These are phyloP conservation scores for Calonectria pauciramosa DNA, from an alignment of 2,329 filamentous ascomycete genomes.

Conservation along the genomic window DNA sequence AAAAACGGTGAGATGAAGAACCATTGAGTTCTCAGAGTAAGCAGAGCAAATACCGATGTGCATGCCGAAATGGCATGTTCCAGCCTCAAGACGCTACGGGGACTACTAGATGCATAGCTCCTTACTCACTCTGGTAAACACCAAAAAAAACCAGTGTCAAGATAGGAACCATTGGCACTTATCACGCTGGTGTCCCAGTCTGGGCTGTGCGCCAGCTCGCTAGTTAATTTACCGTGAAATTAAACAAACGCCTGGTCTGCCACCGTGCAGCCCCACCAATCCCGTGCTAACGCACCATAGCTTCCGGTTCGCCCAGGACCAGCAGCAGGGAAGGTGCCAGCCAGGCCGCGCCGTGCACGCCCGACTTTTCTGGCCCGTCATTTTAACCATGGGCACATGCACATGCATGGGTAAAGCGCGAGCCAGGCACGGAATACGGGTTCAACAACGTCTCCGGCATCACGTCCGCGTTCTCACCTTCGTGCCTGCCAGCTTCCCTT, in stretches of 20 bases:
- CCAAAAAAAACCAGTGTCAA: too few relatives aligned
- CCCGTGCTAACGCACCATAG: neutral
- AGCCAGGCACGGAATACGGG: neutral
- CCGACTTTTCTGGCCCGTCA: constrained; percentile 5
- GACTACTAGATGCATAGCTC: neutral
- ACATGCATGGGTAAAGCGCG: neutral
- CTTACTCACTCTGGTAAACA: neutral
- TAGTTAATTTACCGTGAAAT: constrained; percentile 17
- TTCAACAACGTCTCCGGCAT: neutral
- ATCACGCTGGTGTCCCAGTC: neutral
- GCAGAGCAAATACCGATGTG: neutral
- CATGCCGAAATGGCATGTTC: neutral
- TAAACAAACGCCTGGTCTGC: constrained; percentile 14
- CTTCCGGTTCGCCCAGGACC: neutral
- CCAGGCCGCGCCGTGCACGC: neutral
- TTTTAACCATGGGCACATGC: neutral
- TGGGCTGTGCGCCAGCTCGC: neutral
- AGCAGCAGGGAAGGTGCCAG: constrained; percentile 2
- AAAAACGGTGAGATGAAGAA: neutral
- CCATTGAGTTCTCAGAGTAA: neutral
- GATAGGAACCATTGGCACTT: neutral
- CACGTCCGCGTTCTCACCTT: neutral
- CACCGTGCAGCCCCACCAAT: neutral
- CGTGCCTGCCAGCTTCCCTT: neutral
- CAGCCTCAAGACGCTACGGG: neutral